Base-by-base conservation (phyloP, 768 basidiomycete genomes). In the Phanerodontia chrysosporium region DNA sequence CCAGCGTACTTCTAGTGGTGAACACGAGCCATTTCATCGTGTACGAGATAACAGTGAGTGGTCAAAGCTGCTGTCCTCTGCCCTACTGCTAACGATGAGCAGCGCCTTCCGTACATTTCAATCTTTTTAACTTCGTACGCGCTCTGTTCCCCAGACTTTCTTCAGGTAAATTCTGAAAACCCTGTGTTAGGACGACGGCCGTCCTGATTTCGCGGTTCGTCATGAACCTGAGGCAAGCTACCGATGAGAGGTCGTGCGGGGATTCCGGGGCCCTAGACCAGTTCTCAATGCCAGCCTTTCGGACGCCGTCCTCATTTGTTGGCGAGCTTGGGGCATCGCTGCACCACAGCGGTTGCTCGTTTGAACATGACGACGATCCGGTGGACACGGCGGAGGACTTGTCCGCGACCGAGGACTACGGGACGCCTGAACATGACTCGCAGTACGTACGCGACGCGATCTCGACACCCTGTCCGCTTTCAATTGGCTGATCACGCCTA, bases 51-150 rank as follows among this genome's bases (percentile, higher is more conserved):
- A 44, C 46, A 28, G 51, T 53, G 25, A 53, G 51, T 21, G 7
- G 18, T 21, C 16, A 13, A 30, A n/a, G 7, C 8, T 25, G 18
- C 12, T 12, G 8, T 16, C 3, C 24, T 18, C 29, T 14, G 7
- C 29, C 14, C 21, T 35, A 25, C 10, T 29, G 12, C 22, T 53
- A 35, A 51, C 25, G 22, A 53, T 30, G n/a, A 25, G 44, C 21
- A 53, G 51, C 27, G 55, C 2, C 24, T 57, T 6, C 27, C 55
- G 21, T 57, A 57, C 45, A 57, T 57, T 45, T 57, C 55, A 18
- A 28, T 45, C 44, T 28, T 57, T 28, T n/a, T 57, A 5, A 45
- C 28, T 16, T 46, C 29, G 55, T 57, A 22, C 45, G 55, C 35
- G 24, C 12, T 3, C 10, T 32, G 28, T n/a, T 48, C 22, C 1